phyloP scores from a whole-genome alignment of 441 rosid genomes.

The Gossypium schwendimanii region DNA sequence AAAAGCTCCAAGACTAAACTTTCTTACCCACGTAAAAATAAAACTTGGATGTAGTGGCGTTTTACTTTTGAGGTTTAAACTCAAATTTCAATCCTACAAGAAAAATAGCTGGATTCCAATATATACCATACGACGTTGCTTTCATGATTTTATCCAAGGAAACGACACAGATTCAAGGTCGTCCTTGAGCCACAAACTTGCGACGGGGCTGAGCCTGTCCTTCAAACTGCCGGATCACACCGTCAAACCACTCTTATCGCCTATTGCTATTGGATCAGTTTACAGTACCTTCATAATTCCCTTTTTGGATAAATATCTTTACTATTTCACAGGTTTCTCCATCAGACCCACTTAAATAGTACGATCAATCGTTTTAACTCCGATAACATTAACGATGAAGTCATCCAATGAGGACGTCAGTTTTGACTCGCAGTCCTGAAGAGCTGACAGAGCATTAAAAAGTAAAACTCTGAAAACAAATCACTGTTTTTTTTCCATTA shows the following conservation, averaged over 20 bases:
- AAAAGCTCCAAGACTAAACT: background rate
- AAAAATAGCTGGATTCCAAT: too few species aligned
- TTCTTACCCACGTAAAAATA: background rate
- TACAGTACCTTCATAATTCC: background rate
- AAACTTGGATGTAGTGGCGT: too few species aligned
- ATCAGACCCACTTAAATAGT: background rate
- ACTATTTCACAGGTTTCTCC: too few species aligned
- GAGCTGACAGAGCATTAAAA: background rate
- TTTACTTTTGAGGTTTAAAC: too few species aligned
- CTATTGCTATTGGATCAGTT: background rate
- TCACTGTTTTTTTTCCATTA: too few species aligned
- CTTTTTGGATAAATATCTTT: too few species aligned
- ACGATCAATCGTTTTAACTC: constrained; percentile 10
- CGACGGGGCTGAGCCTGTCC: constrained; percentile 1
- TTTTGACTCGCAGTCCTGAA: background rate
- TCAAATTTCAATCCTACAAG: too few species aligned
- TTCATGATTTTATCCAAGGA: background rate
- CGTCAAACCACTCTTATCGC: constrained; percentile 16
- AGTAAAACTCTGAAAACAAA: background rate
- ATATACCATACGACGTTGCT: background rate
- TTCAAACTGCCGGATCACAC: constrained; percentile 20
- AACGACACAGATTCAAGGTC: constrained; percentile 6
- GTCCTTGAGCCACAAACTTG: background rate
- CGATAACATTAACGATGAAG: background rate
- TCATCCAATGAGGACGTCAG: background rate